These are phyloP conservation scores for Orbilia javanica DNA, from an alignment of 2,329 filamentous ascomycete genomes.

Conservation along the genomic window DNA sequence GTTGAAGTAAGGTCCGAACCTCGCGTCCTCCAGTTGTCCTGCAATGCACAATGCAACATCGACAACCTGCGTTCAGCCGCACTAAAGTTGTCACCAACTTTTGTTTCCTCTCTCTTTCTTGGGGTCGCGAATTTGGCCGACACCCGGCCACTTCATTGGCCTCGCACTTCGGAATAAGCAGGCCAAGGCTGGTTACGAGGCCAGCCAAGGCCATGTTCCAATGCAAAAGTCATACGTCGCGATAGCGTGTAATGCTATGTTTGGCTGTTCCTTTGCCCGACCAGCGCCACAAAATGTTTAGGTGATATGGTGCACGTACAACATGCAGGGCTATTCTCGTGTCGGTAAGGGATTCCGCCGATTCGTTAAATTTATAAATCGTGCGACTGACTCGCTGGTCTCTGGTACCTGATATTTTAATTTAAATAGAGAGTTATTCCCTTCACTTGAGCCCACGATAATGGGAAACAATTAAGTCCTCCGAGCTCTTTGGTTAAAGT, in stretches of 20 bases:
- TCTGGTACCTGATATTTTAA: too few species aligned
- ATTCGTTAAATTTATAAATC: too few species aligned
- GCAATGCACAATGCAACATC: not conserved
- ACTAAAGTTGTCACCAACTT: not conserved
- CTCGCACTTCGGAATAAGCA: constrained; percentile 23
- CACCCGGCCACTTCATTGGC: not conserved
- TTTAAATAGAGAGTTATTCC: too few species aligned
- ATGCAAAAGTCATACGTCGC: not conserved
- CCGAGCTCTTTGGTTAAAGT: too few species aligned
- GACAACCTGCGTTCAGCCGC: not conserved
- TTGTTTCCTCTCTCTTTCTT: not conserved
- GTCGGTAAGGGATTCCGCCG: too few species aligned
- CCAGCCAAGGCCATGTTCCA: too few species aligned
- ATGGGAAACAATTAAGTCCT: too few species aligned
- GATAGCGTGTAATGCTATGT: not conserved
- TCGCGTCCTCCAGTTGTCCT: not conserved
- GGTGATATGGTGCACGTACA: not conserved
- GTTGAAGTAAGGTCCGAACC: too few species aligned
- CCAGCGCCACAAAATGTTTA: not conserved
- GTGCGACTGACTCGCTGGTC: too few species aligned
- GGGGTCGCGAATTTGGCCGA: not conserved
- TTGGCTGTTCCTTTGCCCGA: not conserved
- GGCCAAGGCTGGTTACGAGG: not conserved
- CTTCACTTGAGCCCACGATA: too few species aligned
- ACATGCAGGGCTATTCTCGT: not conserved